A percentile compares a stretch with the other conserved stretches of the same genome.
phyloP scores from a whole-genome alignment of 2,329 filamentous ascomycete species.

The Teratosphaeria zuluensis region DNA sequence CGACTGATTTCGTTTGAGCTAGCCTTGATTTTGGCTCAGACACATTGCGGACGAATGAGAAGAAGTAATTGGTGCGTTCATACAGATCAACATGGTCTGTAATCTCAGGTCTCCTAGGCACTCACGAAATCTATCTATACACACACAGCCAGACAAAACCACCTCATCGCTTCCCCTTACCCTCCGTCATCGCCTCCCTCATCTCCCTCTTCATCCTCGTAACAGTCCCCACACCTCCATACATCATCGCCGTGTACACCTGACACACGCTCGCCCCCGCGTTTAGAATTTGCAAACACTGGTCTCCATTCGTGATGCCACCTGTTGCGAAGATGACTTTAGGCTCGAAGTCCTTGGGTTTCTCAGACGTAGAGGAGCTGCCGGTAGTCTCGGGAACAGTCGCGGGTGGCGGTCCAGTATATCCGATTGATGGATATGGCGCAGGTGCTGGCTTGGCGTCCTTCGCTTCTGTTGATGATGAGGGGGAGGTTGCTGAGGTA shows the following conservation, averaged over 20 bases:
- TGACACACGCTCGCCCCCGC: slow-evolving; percentile 68
- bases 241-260: slow-evolving; percentile 64
- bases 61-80: no score
- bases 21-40: no score
- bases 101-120: neutral
- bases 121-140: neutral
- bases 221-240: slow-evolving; percentile 53
- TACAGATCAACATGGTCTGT: no score
- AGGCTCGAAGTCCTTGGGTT: slow-evolving; percentile 27
- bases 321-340: slow-evolving; percentile 92
- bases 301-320: slow-evolving; percentile 78
- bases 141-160: neutral
- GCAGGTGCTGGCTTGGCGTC: neutral
- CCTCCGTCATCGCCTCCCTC: slow-evolving; percentile 31
- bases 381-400: neutral
- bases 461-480: neutral
- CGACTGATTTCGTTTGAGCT: no score
- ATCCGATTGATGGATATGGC: slow-evolving; percentile 1
- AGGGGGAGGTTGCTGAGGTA: neutral
- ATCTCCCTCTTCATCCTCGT: slow-evolving; percentile 44
- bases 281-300: slow-evolving; percentile 72
- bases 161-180: neutral
- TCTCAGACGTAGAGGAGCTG: neutral
- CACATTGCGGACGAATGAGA: no score
- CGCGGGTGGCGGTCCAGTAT: slow-evolving; percentile 1